Conservation (phyloP, 306 rosid species). For the Vachellia pachyceras region DNA sequence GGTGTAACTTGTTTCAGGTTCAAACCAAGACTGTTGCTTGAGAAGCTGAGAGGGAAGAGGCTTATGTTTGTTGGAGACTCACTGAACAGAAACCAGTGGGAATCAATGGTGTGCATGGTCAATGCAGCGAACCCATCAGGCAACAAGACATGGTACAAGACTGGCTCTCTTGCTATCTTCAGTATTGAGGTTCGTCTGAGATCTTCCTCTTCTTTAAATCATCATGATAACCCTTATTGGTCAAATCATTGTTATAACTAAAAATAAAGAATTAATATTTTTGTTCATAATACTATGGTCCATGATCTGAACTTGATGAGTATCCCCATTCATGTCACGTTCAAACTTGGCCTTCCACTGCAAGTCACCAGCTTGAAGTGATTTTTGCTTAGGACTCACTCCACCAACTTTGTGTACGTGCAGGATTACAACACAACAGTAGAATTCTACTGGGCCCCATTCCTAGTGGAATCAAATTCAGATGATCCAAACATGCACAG, state of each 20-base stretch:
- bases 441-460: constrained; percentile 99
- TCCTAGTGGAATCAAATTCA: constrained; percentile 96
- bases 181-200: constrained; percentile 68
- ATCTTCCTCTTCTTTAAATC: background rate
- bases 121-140: constrained; percentile 71
- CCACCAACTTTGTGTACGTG: background rate
- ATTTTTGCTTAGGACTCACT: constrained; percentile 41
- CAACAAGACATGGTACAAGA: constrained; percentile 78
- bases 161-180: constrained; percentile 82
- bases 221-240: background rate
- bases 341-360: background rate
- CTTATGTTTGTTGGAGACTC: constrained; percentile 98
- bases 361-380: background rate
- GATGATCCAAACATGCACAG: constrained; percentile 98
- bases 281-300: background rate
- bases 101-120: constrained; percentile 96
- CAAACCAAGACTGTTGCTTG: constrained; percentile 79
- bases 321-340: background rate
- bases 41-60: constrained; percentile 94
- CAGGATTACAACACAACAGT: constrained; percentile 74
- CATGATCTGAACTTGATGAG: background rate
- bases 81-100: constrained; percentile 97
- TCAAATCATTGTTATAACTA: background rate
- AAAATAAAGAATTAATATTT: constrained; percentile 4
- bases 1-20: constrained; percentile 52